Conservation (phyloP, 441 rosid genomes). For the Populus hybrid region DNA sequence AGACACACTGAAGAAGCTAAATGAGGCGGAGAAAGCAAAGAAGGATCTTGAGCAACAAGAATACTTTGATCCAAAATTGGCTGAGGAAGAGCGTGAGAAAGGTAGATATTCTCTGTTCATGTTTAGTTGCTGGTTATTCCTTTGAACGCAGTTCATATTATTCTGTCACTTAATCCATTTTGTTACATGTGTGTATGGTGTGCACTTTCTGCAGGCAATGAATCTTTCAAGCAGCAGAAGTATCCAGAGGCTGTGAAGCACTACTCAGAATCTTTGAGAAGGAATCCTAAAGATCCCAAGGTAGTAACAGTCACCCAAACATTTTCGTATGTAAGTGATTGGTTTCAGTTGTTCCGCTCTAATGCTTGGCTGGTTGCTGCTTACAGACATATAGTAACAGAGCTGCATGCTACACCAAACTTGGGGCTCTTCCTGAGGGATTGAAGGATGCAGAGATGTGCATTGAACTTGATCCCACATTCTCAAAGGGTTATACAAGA, state of each 20-base stretch:
- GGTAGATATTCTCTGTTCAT: conserved; percentile 31
- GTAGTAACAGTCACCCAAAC: conserved; percentile 25
- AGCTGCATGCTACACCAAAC: conserved; percentile 94
- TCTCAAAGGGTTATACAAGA: conserved; percentile 82
- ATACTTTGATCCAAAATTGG: conserved; percentile 75
- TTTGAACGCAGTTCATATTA: no score
- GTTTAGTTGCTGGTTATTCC: not conserved
- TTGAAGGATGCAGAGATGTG: conserved; percentile 96
- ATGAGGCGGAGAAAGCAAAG: conserved; percentile 88
- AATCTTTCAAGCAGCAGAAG: conserved; percentile 75
- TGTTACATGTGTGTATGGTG: not conserved
- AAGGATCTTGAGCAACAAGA: conserved; percentile 90
- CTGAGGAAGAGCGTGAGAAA: conserved; percentile 96
- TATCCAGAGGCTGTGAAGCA: conserved; percentile 89
- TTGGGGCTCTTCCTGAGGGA: conserved; percentile 89
- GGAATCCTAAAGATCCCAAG: conserved; percentile 71
- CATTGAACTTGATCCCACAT: conserved; percentile 88
- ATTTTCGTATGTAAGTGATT: not conserved
- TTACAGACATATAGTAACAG: conserved; percentile 83
- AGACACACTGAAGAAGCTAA: conserved; percentile 81
- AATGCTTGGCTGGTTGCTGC: not conserved
- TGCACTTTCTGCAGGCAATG: conserved; percentile 58
- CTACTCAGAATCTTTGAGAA: conserved; percentile 79
- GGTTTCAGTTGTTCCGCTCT: not conserved
- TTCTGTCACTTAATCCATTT: not conserved